Evolutionary conservation across 2,329 filamentous ascomycete species (phyloP).

Genomic region (Fusarium sp.): DNA sequence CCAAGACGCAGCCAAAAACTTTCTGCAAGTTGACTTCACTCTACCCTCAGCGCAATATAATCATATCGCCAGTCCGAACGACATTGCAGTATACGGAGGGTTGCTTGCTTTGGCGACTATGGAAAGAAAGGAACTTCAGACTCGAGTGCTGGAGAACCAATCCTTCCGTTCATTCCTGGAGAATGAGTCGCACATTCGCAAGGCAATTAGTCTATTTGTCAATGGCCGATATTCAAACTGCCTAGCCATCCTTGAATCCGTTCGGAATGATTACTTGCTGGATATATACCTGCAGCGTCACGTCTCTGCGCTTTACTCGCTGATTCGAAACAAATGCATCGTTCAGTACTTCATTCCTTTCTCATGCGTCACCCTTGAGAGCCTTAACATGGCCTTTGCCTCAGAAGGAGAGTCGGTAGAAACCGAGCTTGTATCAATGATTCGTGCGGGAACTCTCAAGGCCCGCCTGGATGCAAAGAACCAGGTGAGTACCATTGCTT

Average conservation of each 20-base stretch:
- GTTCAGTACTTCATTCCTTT: slow-evolving; percentile 93
- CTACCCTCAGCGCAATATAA: slow-evolving; percentile 67
- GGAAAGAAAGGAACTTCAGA: slow-evolving; percentile 80
- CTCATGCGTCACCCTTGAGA: slow-evolving; percentile 83
- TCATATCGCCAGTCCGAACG: slow-evolving; percentile 82
- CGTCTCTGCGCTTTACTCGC: slow-evolving; percentile 74
- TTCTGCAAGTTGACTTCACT: slow-evolving; percentile 72
- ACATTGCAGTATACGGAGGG: slow-evolving; percentile 91
- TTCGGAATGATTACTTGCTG: slow-evolving; percentile 87
- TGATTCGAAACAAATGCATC: slow-evolving; percentile 90
- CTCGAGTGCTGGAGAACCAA: slow-evolving; percentile 80
- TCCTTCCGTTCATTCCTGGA: slow-evolving; percentile 90
- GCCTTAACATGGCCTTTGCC: slow-evolving; percentile 81
- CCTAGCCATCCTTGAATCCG: slow-evolving; percentile 82
- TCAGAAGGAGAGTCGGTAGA: slow-evolving; percentile 72
- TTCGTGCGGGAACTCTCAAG: slow-evolving; percentile 75
- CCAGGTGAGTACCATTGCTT: slow-evolving; percentile 59
- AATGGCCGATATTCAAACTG: slow-evolving; percentile 90
- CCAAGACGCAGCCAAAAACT: slow-evolving; percentile 74
- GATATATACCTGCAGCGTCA: slow-evolving; percentile 87
- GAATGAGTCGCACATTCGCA: slow-evolving; percentile 91
- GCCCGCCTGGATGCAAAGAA: slow-evolving; percentile 89
- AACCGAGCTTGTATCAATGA: slow-evolving; percentile 81
- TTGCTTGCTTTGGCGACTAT: slow-evolving; percentile 92
- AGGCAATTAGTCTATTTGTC: slow-evolving; percentile 89